Base-by-base conservation (phyloP, 2,329 filamentous ascomycete species). In the Calonectria pseudoreteaudii region DNA sequence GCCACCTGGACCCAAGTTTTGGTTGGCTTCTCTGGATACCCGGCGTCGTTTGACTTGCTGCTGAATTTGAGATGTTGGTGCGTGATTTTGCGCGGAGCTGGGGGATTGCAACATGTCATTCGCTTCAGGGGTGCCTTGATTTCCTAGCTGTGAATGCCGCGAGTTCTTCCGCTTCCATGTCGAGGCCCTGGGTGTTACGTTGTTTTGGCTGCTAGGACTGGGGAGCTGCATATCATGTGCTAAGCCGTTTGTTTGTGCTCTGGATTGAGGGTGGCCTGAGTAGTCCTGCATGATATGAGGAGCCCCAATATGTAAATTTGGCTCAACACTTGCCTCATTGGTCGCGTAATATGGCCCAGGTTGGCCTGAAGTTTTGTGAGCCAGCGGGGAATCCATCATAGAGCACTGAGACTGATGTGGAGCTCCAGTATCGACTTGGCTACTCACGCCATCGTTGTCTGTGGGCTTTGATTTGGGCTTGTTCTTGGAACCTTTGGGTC, bases 401-500 rank as follows among this genome's bases (percentile, higher is more conserved):
- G 66, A 31, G 30, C 36, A 50, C 52, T 66, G 58, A 67, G 68
- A 50, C 26, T 74, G 41, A 20, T 31, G 20, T 26, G 49, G 20
- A n/a, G 36, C 30, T 53, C 28, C 44, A 16, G 70, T 41, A 44
- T 68, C 41, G 4, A 49, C 36, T 5, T 58, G 41, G 10, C 69
- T 68, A 18, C 58, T 41, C 28, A 41, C 38, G 11, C 36, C 71
- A 38, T 74, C 69, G 2, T 68, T 16, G 30, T 60, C 50, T 36
- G 58, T 76, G 18, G 68, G 38, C 4, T 66, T 75, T 10, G 81
- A 75, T 70, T 83, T 87, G 20, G 82, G 80, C 36, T 86, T 85
- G 68, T 86, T 87, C 74, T 85, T 88, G 18, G 87, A 87, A 0
- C 87, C 87, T 70, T 87, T 90, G 1, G 88, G 85, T 49, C 87